Evolutionary conservation across 2,329 filamentous ascomycete genomes (phyloP).

Genomic region (Colletotrichum truncatum): DNA sequence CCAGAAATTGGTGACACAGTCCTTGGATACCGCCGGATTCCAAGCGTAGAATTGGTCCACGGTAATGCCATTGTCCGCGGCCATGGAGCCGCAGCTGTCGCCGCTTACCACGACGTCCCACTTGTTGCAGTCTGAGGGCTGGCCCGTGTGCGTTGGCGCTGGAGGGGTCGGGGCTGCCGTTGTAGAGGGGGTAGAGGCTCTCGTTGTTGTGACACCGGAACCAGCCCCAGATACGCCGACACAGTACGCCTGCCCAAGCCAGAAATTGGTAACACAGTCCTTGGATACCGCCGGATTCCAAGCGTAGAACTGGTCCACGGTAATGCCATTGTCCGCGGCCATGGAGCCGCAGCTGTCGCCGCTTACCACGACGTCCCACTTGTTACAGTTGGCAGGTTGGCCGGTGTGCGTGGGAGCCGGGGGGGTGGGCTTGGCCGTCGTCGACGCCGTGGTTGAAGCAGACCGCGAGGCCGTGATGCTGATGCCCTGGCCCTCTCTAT

Average conservation of each 20-base stretch:
- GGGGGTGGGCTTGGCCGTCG: conserved; percentile 9
- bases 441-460: conserved; percentile 14
- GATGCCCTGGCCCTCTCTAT: conserved; percentile 2
- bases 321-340: conserved; percentile 19
- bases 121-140: conserved; percentile 30
- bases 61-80: conserved; percentile 19
- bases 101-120: conserved; percentile 31
- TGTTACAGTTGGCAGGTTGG: conserved; percentile 30
- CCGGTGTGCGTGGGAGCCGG: conserved; percentile 31
- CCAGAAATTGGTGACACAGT: conserved; percentile 37
- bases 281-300: conserved; percentile 33
- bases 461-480: not conserved
- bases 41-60: conserved; percentile 26
- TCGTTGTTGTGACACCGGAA: not conserved
- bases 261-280: conserved; percentile 36
- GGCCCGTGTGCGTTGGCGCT: conserved; percentile 29
- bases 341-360: conserved; percentile 28
- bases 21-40: conserved; percentile 33
- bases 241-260: conserved; percentile 37
- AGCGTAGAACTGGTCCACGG: conserved; percentile 22
- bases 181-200: not conserved
- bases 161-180: conserved; percentile 22
- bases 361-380: conserved; percentile 26
- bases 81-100: conserved; percentile 26
- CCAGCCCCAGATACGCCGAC: conserved; percentile 31